A percentile compares a stretch with the other conserved stretches of the same genome.
Evolutionary conservation across 345 rosid genomes (phyloP).

Genomic region (Populus ilicifolia): DNA sequence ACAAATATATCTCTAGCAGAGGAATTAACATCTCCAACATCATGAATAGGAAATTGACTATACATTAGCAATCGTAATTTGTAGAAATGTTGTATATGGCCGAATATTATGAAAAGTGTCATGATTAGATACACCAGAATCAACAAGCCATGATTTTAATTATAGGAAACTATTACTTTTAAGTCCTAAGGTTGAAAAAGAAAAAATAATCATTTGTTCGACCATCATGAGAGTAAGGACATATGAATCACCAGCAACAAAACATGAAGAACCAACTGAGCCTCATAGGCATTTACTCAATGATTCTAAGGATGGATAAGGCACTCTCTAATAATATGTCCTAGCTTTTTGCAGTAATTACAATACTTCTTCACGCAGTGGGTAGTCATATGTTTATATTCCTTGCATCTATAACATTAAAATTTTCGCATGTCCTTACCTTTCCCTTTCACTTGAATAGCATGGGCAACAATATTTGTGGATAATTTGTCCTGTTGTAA

Average conservation of each 20-base stretch:
- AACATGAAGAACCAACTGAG: neutral
- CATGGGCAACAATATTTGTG: neutral
- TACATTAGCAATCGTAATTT: neutral
- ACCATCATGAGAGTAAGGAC: neutral
- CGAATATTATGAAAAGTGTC: neutral
- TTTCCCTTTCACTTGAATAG: neutral
- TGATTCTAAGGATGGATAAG: neutral
- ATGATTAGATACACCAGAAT: neutral
- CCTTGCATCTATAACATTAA: constrained; percentile 3
- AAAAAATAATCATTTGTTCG: constrained; percentile 4
- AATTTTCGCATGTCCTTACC: neutral
- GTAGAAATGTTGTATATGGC: neutral
- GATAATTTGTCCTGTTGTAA: neutral
- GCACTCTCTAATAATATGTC: constrained; percentile 13
- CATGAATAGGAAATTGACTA: neutral
- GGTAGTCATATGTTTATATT: neutral
- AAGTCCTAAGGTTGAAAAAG: neutral
- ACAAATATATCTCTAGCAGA: neutral
- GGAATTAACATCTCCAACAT: neutral
- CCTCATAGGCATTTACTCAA: neutral
- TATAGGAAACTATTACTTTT: constrained; percentile 5
- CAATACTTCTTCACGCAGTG: neutral
- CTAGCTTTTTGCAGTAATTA: neutral
- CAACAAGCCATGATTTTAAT: neutral
- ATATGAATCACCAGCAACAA: neutral